A percentile compares a stretch with the other conserved stretches of the same genome.
phyloP scores from a whole-genome alignment of 169 alveolate species.

The Pseudocohnilembus persalinus region DNA sequence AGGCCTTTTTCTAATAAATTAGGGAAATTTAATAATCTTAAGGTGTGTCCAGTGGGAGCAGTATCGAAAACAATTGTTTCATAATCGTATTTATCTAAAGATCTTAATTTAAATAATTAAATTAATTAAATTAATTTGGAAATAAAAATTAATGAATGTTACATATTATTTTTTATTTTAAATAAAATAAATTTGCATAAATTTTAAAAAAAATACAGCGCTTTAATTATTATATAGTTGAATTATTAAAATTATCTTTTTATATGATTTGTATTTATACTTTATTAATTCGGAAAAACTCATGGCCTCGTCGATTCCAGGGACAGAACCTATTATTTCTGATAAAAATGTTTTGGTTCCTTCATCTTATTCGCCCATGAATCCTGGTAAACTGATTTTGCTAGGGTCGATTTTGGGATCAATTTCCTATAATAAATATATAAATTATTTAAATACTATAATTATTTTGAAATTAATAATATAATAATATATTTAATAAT shows the following conservation, averaged over 20 bases:
- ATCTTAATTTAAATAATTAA: slow-evolving; percentile 49
- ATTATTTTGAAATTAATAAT: neutral
- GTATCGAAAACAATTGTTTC: slow-evolving; percentile 97
- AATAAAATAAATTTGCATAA: no score
- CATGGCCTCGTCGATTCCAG: slow-evolving; percentile 99
- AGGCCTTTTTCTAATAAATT: slow-evolving; percentile 93
- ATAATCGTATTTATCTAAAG: slow-evolving; percentile 93
- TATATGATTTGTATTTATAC: slow-evolving; percentile 11
- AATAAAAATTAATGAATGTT: no score
- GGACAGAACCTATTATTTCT: slow-evolving; percentile 94
- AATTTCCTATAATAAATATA: slow-evolving; percentile 79
- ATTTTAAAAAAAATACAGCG: no score
- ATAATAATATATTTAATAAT: no score
- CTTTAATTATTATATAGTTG: no score
- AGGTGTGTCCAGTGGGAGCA: slow-evolving; percentile 99
- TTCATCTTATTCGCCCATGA: slow-evolving; percentile 41
- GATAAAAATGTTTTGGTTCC: slow-evolving; percentile 64
- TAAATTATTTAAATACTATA: neutral
- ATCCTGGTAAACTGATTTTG: slow-evolving; percentile 59
- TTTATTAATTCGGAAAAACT: slow-evolving; percentile 96
- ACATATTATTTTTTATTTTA: no score
- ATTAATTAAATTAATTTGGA: no score
- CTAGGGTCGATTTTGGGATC: slow-evolving; percentile 83
- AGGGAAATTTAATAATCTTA: slow-evolving; percentile 96
- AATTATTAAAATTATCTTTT: neutral